Evolutionary conservation across 1,284 basidiomycete species (phyloP), one percentile per base, ranked within the genome.

Genomic region (Naganishia sp.): DNA sequence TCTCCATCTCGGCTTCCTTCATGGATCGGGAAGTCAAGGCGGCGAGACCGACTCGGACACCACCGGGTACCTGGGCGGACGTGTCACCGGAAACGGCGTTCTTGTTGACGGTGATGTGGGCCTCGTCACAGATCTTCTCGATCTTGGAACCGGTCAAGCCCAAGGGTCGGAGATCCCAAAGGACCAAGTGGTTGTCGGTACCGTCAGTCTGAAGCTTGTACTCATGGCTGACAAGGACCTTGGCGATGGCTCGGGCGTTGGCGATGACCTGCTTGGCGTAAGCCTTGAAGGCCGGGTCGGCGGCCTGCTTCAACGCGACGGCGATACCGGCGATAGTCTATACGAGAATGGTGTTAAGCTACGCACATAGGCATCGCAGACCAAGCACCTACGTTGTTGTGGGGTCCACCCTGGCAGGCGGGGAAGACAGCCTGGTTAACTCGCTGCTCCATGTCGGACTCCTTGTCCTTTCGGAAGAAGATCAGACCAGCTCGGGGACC

Each of bases 381-480:
- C 42, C 43, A 15, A 50, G 16, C 46, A 67, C 86, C 66, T 70
- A 90, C 89, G 84, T 98, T 95, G 85, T 99, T 99, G 86, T 99
- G 96, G 57, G 96, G 96, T 61, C 96, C 96, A 83, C 96, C 96
- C 84, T 99, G 96, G 87, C 95, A 99, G 53, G 96, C 96, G 66
- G 96, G 96, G 89, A 99, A 99, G 73, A 99, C 96, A 70, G 96
- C 94, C 55, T 94, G 92, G 81, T 99, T 99, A 76, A 99, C 88
- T 66, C 93, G 90, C 63, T 90, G 90, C 86, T 99, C 95, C 64
- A 99, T 86, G 76, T 97, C 86, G 71, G 80, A 69, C 75, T 91
- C 87, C 73, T 88, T 87, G 80, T 97, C 94, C 83, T 91, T 97
- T 80, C 90, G 87, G 89, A 96, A 99, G 87, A 99, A 99, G 84